A percentile compares a stretch with the other conserved stretches of the same genome.
Evolutionary conservation across 139 green algal species (phyloP).

Genomic region (Chlamydomonas sphaeroides): DNA sequence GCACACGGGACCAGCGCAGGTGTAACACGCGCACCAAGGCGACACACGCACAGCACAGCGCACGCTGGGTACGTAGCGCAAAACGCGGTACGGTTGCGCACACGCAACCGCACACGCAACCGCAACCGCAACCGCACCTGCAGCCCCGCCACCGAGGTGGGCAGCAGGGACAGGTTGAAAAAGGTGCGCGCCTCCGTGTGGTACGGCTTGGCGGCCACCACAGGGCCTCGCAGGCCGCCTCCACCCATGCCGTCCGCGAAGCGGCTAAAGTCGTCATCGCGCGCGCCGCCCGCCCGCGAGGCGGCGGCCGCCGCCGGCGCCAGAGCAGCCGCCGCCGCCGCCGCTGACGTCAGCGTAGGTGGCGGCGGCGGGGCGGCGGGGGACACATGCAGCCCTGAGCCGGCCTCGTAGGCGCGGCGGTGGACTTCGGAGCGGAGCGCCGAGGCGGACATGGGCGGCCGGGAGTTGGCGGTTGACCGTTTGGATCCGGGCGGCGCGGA

Average conservation of each 20-base stretch:
- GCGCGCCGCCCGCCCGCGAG: background rate
- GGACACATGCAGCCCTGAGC: too few species aligned
- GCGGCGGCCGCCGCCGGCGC: background rate
- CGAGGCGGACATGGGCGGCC: background rate
- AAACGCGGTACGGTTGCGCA: too few species aligned
- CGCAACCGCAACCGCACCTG: too few species aligned
- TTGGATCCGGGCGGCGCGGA: background rate
- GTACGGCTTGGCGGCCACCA: conserved; percentile 26
- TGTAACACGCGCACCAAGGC: too few species aligned
- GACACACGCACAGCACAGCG: too few species aligned
- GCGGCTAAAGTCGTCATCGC: background rate
- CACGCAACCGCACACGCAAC: too few species aligned
- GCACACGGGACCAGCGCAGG: too few species aligned
- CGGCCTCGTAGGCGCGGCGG: background rate
- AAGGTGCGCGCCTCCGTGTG: conserved; percentile 33
- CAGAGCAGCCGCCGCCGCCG: background rate
- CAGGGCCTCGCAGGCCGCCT: conserved; percentile 5
- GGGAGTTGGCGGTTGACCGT: too few species aligned
- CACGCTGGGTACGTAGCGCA: too few species aligned
- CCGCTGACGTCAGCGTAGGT: too few species aligned
- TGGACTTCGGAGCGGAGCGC: conserved; percentile 3
- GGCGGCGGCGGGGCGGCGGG: too few species aligned
- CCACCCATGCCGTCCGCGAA: conserved; percentile 1
- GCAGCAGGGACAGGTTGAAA: conserved; percentile 39
- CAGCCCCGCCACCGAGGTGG: background rate